phyloP scores from a whole-genome alignment of 2,329 filamentous ascomycete species.

The Apiospora hydei region DNA sequence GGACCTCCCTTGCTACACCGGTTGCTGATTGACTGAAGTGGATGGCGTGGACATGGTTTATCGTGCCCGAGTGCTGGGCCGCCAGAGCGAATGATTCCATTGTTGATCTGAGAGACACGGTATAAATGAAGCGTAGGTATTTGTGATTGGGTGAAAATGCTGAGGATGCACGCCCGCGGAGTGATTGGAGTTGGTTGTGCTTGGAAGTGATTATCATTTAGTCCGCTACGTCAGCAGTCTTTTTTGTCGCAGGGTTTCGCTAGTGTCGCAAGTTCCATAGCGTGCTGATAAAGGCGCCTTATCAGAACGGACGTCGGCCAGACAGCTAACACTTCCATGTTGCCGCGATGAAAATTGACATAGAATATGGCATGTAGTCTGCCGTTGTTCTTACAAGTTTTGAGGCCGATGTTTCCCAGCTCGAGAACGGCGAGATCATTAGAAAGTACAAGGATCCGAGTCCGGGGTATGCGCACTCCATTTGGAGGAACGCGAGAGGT shows the following conservation, averaged over 20 bases:
- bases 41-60: slow-evolving; percentile 44
- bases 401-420: too few relatives aligned
- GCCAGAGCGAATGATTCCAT: slow-evolving; percentile 47
- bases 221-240: not conserved
- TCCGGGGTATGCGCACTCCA: not conserved
- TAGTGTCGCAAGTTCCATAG: not conserved
- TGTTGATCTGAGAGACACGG: not conserved
- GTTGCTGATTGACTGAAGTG: slow-evolving; percentile 39
- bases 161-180: not conserved
- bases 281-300: not conserved
- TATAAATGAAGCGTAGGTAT: not conserved
- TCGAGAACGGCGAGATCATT: too few relatives aligned
- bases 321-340: not conserved
- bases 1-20: slow-evolving; percentile 40
- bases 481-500: too few relatives aligned
- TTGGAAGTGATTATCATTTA: not conserved
- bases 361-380: too few relatives aligned
- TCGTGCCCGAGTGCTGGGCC: slow-evolving; percentile 44
- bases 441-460: not conserved
- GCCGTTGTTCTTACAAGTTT: too few relatives aligned
- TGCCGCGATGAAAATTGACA: too few relatives aligned
- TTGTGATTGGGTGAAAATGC: not conserved
- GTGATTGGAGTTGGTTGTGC: not conserved
- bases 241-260: not conserved
- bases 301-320: not conserved